Evolutionary conservation across 2,329 filamentous ascomycete genomes (phyloP).

Genomic region (Didymella glomerata): DNA sequence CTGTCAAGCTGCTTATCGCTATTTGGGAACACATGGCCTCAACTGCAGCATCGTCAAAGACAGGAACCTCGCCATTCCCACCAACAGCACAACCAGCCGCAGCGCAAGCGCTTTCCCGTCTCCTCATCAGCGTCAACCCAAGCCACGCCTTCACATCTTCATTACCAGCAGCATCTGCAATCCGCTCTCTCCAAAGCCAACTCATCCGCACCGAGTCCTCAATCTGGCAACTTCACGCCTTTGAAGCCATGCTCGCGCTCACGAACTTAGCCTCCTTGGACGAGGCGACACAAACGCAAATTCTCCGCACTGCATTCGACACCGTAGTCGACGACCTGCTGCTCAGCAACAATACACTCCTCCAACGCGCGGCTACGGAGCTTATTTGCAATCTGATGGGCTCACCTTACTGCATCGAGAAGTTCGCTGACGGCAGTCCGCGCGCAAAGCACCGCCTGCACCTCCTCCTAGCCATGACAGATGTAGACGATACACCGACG

Average conservation of each 20-base stretch:
- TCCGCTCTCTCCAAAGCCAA: slow-evolving; percentile 80
- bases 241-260: slow-evolving; percentile 88
- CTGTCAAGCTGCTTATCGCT: slow-evolving; percentile 81
- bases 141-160: slow-evolving; percentile 82
- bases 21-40: slow-evolving; percentile 67
- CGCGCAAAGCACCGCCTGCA: slow-evolving; percentile 79
- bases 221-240: slow-evolving; percentile 81
- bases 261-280: slow-evolving; percentile 89
- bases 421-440: slow-evolving; percentile 72
- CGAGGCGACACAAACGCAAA: slow-evolving; percentile 68
- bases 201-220: slow-evolving; percentile 67
- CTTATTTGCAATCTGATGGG: slow-evolving; percentile 90
- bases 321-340: slow-evolving; percentile 80
- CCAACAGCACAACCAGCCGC: slow-evolving; percentile 61
- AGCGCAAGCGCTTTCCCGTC: slow-evolving; percentile 82
- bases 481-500: slow-evolving; percentile 82
- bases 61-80: slow-evolving; percentile 44
- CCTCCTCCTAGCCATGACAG: slow-evolving; percentile 84
- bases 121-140: slow-evolving; percentile 87
- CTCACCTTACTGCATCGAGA: slow-evolving; percentile 69
- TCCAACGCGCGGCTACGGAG: slow-evolving; percentile 86
- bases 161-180: slow-evolving; percentile 76
- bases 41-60: slow-evolving; percentile 55
- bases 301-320: slow-evolving; percentile 77
- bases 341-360: slow-evolving; percentile 75